A percentile compares a stretch with the other conserved stretches of the same genome.
phyloP scores from a whole-genome alignment of 164 flowering plant genomes.

The Nymphaea colorata region DNA sequence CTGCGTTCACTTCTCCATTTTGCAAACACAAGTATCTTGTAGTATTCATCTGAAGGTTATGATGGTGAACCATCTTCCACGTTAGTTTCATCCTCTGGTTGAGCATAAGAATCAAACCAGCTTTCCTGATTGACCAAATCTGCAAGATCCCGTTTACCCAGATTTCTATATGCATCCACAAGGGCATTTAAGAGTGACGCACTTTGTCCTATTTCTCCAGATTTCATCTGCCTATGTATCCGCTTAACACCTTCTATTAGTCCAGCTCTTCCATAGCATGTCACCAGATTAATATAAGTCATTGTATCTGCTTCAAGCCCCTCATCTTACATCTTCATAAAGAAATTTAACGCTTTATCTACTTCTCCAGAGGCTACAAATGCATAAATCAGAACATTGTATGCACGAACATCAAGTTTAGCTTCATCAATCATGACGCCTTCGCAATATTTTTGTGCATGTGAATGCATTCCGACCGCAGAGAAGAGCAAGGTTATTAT shows the following conservation, averaged over 20 bases:
- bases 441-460: constrained; percentile 53
- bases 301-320: constrained; percentile 60
- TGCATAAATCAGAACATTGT: constrained; percentile 66
- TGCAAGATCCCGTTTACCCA: constrained; percentile 52
- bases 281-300: constrained; percentile 51
- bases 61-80: constrained; percentile 17
- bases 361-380: constrained; percentile 41
- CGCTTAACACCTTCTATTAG: constrained; percentile 77
- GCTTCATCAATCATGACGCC: constrained; percentile 22
- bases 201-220: constrained; percentile 50
- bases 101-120: constrained; percentile 27
- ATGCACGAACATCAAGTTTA: constrained; percentile 36
- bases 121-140: constrained; percentile 52
- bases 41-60: not conserved
- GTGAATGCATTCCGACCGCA: constrained; percentile 46
- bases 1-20: no score
- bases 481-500: constrained; percentile 47
- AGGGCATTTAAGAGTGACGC: constrained; percentile 53
- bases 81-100: constrained; percentile 11
- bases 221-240: constrained; percentile 42
- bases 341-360: constrained; percentile 54
- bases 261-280: constrained; percentile 77
- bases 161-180: constrained; percentile 43
- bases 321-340: constrained; percentile 72
- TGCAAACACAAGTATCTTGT: not conserved